These are phyloP conservation scores for Penstemon davidsonii DNA, from an alignment of 257 asterid genomes.

Conservation along the genomic window DNA sequence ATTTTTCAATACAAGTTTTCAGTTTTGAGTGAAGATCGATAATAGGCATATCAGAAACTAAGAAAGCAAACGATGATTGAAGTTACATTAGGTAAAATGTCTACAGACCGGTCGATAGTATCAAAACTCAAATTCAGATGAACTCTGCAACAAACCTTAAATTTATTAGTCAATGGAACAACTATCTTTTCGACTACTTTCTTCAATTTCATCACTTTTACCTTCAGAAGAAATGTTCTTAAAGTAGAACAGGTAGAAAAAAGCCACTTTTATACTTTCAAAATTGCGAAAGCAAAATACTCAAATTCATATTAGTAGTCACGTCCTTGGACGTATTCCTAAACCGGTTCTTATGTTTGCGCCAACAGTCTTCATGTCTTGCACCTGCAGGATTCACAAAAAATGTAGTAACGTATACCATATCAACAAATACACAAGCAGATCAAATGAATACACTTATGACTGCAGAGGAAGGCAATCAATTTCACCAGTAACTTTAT, in stretches of 20 bases:
- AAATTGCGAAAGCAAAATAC: neutral
- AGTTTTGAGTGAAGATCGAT: no score
- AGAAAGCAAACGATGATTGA: no score
- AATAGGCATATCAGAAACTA: no score
- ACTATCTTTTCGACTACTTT: neutral
- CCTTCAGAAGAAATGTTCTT: neutral
- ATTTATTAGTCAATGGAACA: neutral
- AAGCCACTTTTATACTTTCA: neutral
- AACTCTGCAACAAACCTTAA: no score
- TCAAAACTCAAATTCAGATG: no score
- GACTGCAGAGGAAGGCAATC: neutral
- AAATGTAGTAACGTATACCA: neutral
- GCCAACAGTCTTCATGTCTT: conserved; percentile 66
- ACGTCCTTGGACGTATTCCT: conserved; percentile 47
- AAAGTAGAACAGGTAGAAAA: neutral
- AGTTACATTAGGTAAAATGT: no score
- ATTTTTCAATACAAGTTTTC: no score
- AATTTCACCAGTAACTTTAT: neutral
- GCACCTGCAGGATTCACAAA: conserved; percentile 42
- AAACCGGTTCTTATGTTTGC: conserved; percentile 53
- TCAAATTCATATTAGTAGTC: conserved; percentile 32
- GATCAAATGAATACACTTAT: neutral
- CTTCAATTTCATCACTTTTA: neutral
- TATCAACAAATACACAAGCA: neutral
- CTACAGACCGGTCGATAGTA: no score